phyloP scores from a whole-genome alignment of 2,329 filamentous ascomycete genomes.

The Fusarium praegraminearum region DNA sequence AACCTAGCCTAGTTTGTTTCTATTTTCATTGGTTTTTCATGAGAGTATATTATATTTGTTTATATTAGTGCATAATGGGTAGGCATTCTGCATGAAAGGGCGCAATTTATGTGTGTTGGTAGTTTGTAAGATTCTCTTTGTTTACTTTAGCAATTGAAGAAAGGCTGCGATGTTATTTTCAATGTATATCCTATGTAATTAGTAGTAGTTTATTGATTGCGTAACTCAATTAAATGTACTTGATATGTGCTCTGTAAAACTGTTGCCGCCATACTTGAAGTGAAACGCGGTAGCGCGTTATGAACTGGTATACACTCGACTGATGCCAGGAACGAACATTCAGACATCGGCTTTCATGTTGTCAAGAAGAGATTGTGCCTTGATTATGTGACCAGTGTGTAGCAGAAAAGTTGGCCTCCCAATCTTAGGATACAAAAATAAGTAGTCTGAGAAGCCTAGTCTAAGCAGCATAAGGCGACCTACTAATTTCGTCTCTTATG shows the following conservation, averaged over 20 bases:
- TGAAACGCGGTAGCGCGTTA: background rate
- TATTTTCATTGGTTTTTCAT: conserved; percentile 21
- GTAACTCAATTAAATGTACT: background rate
- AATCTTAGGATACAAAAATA: too few relatives aligned
- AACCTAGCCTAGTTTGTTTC: conserved; percentile 20
- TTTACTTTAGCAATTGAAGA: background rate
- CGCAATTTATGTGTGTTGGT: conserved; percentile 21
- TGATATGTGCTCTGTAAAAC: background rate
- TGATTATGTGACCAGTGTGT: background rate
- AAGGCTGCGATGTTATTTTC: background rate
- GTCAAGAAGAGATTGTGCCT: background rate
- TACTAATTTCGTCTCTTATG: too few relatives aligned
- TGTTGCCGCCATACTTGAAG: background rate
- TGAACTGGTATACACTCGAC: background rate
- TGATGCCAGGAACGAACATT: background rate
- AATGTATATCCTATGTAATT: background rate
- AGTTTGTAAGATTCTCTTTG: background rate
- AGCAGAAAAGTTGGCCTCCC: too few relatives aligned
- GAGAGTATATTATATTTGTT: conserved; percentile 14
- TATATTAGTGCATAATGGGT: conserved; percentile 37
- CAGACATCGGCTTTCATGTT: background rate
- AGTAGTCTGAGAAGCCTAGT: too few relatives aligned
- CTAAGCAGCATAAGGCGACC: too few relatives aligned
- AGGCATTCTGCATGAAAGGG: conserved; percentile 39
- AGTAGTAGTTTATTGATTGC: background rate